Percentiles rank a stretch among this genome's conserved stretches.
These are phyloP conservation scores for Limnomonas spitsbergensis DNA, from an alignment of 139 green algal genomes.

Conservation along the genomic window DNA sequence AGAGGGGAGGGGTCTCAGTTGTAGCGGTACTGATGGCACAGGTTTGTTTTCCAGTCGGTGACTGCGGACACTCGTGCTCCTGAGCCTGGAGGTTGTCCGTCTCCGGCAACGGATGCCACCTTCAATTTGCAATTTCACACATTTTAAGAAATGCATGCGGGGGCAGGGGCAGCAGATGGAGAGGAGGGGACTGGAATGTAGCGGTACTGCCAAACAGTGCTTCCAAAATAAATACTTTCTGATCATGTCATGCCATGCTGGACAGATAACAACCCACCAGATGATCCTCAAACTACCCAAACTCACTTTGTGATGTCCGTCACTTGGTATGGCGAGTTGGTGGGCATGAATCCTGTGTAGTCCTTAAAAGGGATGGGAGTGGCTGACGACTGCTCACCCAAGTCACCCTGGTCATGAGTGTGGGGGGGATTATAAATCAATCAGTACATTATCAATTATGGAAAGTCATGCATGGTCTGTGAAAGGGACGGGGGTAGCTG, in stretches of 20 bases:
- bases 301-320: background rate
- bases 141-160: background rate
- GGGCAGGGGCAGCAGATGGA: background rate
- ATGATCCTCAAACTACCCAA: background rate
- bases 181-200: background rate
- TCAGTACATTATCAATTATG: too few relatives aligned
- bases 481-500: too few relatives aligned
- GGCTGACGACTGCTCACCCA: too few relatives aligned
- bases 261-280: background rate
- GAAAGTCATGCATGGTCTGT: too few relatives aligned
- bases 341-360: constrained; percentile 3
- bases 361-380: background rate
- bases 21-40: background rate
- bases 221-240: background rate
- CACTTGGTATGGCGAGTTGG: constrained; percentile 6
- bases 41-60: background rate
- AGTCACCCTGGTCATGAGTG: too few relatives aligned
- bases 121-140: background rate
- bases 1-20: too few relatives aligned
- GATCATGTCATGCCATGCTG: background rate
- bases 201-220: too few relatives aligned
- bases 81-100: background rate
- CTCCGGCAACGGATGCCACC: background rate
- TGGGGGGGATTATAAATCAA: too few relatives aligned
- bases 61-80: background rate